These are phyloP conservation scores for Prinsepia uniflora DNA, from an alignment of 306 rosid genomes.

Conservation along the genomic window DNA sequence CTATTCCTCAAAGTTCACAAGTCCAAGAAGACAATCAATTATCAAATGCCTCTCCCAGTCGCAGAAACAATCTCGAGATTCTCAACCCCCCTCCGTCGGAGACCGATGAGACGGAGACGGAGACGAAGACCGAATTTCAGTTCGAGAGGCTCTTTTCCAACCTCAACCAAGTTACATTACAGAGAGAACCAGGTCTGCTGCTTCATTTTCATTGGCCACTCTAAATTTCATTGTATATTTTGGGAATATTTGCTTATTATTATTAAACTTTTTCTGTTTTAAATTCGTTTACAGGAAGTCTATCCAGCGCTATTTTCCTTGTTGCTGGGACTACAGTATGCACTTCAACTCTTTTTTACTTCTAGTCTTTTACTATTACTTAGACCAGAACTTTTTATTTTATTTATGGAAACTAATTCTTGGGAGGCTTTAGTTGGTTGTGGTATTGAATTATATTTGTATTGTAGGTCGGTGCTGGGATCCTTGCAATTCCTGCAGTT, in stretches of 20 bases:
- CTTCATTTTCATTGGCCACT: background rate
- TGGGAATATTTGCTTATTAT: background rate
- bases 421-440: background rate
- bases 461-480: constrained; percentile 69
- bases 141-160: constrained; percentile 67
- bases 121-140: constrained; percentile 17
- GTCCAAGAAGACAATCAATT: constrained; percentile 18
- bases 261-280: background rate
- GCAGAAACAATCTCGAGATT: constrained; percentile 22
- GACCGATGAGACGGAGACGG: background rate
- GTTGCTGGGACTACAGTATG: constrained; percentile 75
- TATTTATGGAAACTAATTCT: background rate
- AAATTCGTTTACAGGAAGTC: constrained; percentile 46
- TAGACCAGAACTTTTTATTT: background rate
- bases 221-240: too few species aligned
- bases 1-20: too few species aligned
- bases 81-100: constrained; percentile 2
- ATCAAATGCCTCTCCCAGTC: constrained; percentile 36
- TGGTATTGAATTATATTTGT: background rate
- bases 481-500: constrained; percentile 78
- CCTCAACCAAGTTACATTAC: constrained; percentile 60
- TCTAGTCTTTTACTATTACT: background rate
- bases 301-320: constrained; percentile 57
- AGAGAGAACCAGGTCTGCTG: constrained; percentile 67
- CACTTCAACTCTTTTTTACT: constrained; percentile 3